phyloP scores from a whole-genome alignment of 2,329 filamentous ascomycete species.

The Colletotrichum sp. region DNA sequence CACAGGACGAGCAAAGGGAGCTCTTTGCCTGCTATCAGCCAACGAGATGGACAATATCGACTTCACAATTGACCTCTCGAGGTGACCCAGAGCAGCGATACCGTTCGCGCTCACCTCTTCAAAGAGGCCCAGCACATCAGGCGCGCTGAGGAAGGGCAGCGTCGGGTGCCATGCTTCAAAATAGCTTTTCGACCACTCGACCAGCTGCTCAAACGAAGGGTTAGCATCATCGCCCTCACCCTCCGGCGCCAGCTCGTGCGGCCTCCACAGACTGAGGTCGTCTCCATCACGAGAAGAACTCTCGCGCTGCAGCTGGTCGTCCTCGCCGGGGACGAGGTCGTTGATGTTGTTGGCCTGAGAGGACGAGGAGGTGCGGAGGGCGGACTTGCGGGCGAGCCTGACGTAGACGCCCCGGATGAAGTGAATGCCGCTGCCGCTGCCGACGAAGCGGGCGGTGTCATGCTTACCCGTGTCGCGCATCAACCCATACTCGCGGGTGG shows the following conservation, averaged over 20 bases:
- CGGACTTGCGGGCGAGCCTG: slow-evolving; percentile 41
- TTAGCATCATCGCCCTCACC: background rate
- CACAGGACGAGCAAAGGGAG: slow-evolving; percentile 30
- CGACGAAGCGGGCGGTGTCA: slow-evolving; percentile 58
- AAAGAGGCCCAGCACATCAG: slow-evolving; percentile 51
- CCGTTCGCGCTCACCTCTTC: slow-evolving; percentile 44
- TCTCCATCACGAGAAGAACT: slow-evolving; percentile 9
- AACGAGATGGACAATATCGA: slow-evolving; percentile 59
- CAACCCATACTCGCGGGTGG: slow-evolving; percentile 39
- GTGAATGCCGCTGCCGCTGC: slow-evolving; percentile 63
- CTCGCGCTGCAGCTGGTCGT: slow-evolving; percentile 48
- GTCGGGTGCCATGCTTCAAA: slow-evolving; percentile 64
- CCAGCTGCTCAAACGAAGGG: slow-evolving; percentile 51
- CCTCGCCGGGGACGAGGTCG: slow-evolving; percentile 61
- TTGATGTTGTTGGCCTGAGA: slow-evolving; percentile 17
- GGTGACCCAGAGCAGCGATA: slow-evolving; percentile 29
- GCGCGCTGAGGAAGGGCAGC: slow-evolving; percentile 61
- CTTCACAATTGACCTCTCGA: slow-evolving; percentile 48
- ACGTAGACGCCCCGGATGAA: slow-evolving; percentile 62
- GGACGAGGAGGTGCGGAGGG: slow-evolving; percentile 4
- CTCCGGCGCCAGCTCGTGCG: slow-evolving; percentile 35
- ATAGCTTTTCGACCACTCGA: slow-evolving; percentile 56
- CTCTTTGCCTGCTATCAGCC: slow-evolving; percentile 53
- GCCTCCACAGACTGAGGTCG: slow-evolving; percentile 37
- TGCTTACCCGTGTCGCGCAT: slow-evolving; percentile 55